Base-by-base conservation (phyloP, 768 basidiomycete genomes). In the Lepiota venenata region DNA sequence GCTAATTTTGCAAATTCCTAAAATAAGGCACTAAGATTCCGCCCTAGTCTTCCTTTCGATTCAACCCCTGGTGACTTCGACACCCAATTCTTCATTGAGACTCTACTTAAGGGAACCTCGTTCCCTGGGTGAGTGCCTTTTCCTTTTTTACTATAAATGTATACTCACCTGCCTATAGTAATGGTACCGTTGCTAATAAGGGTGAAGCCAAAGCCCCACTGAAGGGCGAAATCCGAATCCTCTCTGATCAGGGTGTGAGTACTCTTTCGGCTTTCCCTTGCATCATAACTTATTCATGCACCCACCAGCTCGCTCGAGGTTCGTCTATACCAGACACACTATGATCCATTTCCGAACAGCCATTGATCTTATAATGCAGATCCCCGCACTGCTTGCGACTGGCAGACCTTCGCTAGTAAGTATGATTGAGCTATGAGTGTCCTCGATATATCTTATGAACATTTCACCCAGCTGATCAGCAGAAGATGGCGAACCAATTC, bases 381-480 rank as follows among this genome's bases (percentile, higher is more conserved):
- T 77, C 62, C 58, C 70, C 14, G 74, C 27, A 81, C 79, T n/a
- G 71, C 75, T 12, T 80, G 79, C 67, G 61, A 62, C 44, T 81
- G 78, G 78, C 79, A 80, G 62, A 66, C 67, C 2, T 70, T 74
- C 57, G 73, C 71, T 40, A 69, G 70, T 73, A 43, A 64, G 69
- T 60, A 45, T 16, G 32, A 25, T 20, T 47, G 18, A 47, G 9
- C 9, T 14, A 42, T 35, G 16, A 20, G 12, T 21, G 22, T 35
- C 29, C 32, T 10, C 40, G 40, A 43, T 16, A 27, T 42, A 32
- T 18, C 43, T 47, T 37, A 54, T 25, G 7, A 27, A 46, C 11
- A 18, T 45, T 27, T 11, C 18, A 15, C 32, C 14, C 47, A 69
- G 67, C 63, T 57, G 63, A 74, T 58, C 73, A 73, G 53, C 50